These are phyloP conservation scores for Fusarium sp. DNA, from an alignment of 2,329 filamentous ascomycete genomes.

Conservation along the genomic window DNA sequence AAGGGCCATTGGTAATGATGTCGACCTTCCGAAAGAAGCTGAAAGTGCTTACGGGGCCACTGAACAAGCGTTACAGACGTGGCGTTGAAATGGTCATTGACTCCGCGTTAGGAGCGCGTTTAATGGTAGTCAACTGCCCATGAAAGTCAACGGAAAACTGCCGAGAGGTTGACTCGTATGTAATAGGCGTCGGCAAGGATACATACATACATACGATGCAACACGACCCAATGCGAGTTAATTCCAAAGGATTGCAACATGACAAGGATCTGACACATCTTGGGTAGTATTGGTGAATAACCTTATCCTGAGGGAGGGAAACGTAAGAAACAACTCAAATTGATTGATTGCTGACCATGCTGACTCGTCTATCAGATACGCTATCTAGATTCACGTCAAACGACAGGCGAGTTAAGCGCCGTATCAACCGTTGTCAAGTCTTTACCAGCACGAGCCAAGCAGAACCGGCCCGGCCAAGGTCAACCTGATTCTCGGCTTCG, in stretches of 20 bases:
- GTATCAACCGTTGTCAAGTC: not conserved
- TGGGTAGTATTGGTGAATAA: slow-evolving; percentile 15
- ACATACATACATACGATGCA: not conserved
- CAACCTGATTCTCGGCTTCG: slow-evolving; percentile 6
- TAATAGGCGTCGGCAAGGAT: not conserved
- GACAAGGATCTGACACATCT: slow-evolving; percentile 15
- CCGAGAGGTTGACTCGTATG: slow-evolving; percentile 1
- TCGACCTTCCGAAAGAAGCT: slow-evolving; percentile 38
- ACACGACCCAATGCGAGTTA: not conserved
- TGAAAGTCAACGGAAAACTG: slow-evolving; percentile 3
- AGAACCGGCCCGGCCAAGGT: slow-evolving; percentile 19
- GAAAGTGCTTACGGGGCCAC: slow-evolving; percentile 26
- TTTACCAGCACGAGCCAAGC: slow-evolving; percentile 14
- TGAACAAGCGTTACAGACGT: slow-evolving; percentile 3
- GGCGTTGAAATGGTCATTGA: slow-evolving; percentile 16
- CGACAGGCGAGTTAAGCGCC: slow-evolving; percentile 21
- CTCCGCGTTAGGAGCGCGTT: slow-evolving; percentile 21
- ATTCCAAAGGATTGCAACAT: slow-evolving; percentile 2
- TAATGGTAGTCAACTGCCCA: not conserved
- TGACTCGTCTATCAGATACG: not conserved
- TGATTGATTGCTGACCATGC: not conserved
- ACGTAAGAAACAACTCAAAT: slow-evolving; percentile 1
- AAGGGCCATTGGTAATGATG: slow-evolving; percentile 10
- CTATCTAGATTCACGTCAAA: not conserved
- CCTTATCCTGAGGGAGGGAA: not conserved